Conservation (phyloP, 768 basidiomycete species). For the Boletus tomentosulus region DNA sequence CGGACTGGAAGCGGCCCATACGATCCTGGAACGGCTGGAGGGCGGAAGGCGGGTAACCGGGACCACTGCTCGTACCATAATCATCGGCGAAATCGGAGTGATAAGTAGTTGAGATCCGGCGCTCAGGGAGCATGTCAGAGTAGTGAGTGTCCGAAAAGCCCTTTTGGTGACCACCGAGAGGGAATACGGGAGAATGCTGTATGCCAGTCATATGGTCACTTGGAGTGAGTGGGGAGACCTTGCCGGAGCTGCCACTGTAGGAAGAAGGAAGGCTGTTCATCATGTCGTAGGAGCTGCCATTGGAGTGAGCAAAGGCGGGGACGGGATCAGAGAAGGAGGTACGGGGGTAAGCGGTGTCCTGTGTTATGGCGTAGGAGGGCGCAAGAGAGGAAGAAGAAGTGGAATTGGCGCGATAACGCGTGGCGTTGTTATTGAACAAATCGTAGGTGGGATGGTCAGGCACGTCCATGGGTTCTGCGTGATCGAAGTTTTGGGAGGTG, state of each 20-base stretch:
- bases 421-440: slow-evolving; percentile 52
- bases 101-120: slow-evolving; percentile 52
- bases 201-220: slow-evolving; percentile 57
- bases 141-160: slow-evolving; percentile 56
- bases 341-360: slow-evolving; percentile 57
- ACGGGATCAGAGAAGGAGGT: slow-evolving; percentile 57
- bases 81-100: slow-evolving; percentile 63
- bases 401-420: slow-evolving; percentile 68
- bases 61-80: slow-evolving; percentile 46
- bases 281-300: slow-evolving; percentile 58
- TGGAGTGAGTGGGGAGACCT: slow-evolving; percentile 72
- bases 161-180: slow-evolving; percentile 42
- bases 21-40: slow-evolving; percentile 61
- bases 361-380: slow-evolving; percentile 49
- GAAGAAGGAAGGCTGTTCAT: slow-evolving; percentile 60
- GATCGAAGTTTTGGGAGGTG: slow-evolving; percentile 43
- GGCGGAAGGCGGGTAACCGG: slow-evolving; percentile 46
- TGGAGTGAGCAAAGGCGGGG: slow-evolving; percentile 51
- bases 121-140: slow-evolving; percentile 56
- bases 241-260: slow-evolving; percentile 56
- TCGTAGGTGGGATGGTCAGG: slow-evolving; percentile 60
- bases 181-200: slow-evolving; percentile 52
- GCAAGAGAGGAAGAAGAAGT: slow-evolving; percentile 68
- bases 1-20: slow-evolving; percentile 50
- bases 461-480: slow-evolving; percentile 52